These are phyloP conservation scores for Fusarium pilosicola DNA, from an alignment of 2,329 filamentous ascomycete species.

Conservation along the genomic window DNA sequence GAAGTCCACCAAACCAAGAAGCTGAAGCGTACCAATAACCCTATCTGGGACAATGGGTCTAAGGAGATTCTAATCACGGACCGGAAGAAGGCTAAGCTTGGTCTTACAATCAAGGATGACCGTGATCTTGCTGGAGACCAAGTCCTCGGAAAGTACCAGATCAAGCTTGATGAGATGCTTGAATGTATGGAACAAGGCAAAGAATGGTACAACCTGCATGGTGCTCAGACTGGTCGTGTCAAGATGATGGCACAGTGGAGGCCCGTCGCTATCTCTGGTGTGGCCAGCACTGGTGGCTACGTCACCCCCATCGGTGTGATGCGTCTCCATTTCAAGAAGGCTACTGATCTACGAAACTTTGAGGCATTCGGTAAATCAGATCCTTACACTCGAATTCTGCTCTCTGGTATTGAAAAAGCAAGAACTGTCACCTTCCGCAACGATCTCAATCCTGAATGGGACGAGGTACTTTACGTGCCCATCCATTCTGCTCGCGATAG, in stretches of 20 bases:
- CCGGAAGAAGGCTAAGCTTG: slow-evolving; percentile 87
- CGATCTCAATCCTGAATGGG: slow-evolving; percentile 94
- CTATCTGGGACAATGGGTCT: slow-evolving; percentile 91
- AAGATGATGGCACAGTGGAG: slow-evolving; percentile 97
- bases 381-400: slow-evolving; percentile 86
- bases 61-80: slow-evolving; percentile 97
- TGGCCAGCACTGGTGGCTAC: slow-evolving; percentile 86
- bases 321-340: slow-evolving; percentile 90
- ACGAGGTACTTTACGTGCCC: slow-evolving; percentile 94
- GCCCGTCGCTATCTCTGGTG: slow-evolving; percentile 86
- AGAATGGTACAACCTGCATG: slow-evolving; percentile 93
- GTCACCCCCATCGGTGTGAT: slow-evolving; percentile 94
- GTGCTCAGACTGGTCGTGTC: slow-evolving; percentile 82
- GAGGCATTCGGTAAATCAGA: slow-evolving; percentile 98
- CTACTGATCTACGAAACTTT: slow-evolving; percentile 85
- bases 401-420: slow-evolving; percentile 90
- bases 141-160: slow-evolving; percentile 89
- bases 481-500: slow-evolving; percentile 87
- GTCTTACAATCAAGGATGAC: slow-evolving; percentile 94
- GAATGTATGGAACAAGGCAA: slow-evolving; percentile 91
- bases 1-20: slow-evolving; percentile 90
- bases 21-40: slow-evolving; percentile 96
- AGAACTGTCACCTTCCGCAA: slow-evolving; percentile 96
- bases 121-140: slow-evolving; percentile 86
- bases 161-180: slow-evolving; percentile 93